A percentile compares a stretch with the other conserved stretches of the same genome.
These are phyloP conservation scores for Eimeria maxima DNA, from an alignment of 169 alveolate genomes.

Conservation along the genomic window DNA sequence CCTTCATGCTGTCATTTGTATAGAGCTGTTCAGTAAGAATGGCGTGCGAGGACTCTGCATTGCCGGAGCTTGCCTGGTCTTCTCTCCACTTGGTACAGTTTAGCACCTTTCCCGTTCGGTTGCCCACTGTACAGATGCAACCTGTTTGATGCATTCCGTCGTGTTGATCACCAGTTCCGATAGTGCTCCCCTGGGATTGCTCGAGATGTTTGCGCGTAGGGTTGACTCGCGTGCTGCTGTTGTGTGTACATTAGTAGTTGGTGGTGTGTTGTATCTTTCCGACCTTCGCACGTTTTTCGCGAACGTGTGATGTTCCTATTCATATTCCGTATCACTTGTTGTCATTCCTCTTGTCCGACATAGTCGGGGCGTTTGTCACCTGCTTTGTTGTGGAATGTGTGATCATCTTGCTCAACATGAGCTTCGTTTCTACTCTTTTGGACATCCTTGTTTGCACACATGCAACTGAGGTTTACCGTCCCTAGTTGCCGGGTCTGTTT, in stretches of 20 bases:
- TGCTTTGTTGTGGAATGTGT: background rate
- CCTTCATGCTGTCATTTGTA: background rate
- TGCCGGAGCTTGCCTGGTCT: background rate
- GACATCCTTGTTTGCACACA: background rate
- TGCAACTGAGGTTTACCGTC: background rate
- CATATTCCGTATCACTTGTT: background rate
- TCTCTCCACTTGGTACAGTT: background rate
- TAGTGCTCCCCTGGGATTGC: no score
- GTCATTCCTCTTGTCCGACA: background rate
- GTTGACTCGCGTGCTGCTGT: background rate
- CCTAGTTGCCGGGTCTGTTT: background rate
- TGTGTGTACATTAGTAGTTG: background rate
- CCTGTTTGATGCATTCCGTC: background rate
- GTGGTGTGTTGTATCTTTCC: background rate
- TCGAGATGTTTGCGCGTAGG: background rate
- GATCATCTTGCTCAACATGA: background rate
- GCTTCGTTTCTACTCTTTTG: background rate
- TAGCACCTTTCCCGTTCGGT: background rate
- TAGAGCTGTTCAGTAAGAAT: background rate
- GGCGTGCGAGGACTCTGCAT: background rate
- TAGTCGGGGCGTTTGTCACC: background rate
- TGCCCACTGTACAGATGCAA: background rate
- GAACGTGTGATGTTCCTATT: background rate
- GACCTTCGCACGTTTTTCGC: background rate
- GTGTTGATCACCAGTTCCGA: background rate